Percentiles rank a stretch among this genome's conserved stretches.
Conservation (phyloP, 2,329 filamentous ascomycete species). For the Fusarium solani-melongenae region DNA sequence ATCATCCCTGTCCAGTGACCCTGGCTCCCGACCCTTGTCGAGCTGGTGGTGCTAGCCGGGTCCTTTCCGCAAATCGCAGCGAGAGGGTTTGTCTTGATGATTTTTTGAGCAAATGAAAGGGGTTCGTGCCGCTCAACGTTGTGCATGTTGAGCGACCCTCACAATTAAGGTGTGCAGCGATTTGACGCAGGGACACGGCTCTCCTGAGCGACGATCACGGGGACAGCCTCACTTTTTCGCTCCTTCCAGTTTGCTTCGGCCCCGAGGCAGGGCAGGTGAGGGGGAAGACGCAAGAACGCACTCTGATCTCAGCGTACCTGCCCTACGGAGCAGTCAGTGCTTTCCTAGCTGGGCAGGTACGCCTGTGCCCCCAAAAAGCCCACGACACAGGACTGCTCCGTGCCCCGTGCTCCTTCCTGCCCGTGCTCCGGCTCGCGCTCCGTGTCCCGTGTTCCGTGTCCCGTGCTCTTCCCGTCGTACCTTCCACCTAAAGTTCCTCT, state of each 20-base stretch:
- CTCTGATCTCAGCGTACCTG: conserved; percentile 7
- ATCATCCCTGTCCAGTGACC: conserved; percentile 9
- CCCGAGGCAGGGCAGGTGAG: conserved; percentile 4
- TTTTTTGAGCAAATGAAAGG: conserved; percentile 31
- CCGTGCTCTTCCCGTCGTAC: conserved; percentile 23
- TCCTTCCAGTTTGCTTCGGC: conserved; percentile 13
- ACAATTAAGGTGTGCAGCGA: background rate
- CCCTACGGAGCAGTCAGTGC: conserved; percentile 18
- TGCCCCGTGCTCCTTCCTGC: conserved; percentile 29
- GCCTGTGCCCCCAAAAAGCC: conserved; percentile 16
- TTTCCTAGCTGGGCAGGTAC: conserved; percentile 36
- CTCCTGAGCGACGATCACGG: background rate
- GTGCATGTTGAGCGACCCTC: conserved; percentile 15
- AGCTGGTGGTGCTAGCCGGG: conserved; percentile 23
- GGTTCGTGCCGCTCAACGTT: conserved; percentile 10
- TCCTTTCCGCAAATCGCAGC: conserved; percentile 35
- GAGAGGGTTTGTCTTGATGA: conserved; percentile 23
- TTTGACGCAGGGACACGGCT: conserved; percentile 19
- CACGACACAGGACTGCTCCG: conserved; percentile 3
- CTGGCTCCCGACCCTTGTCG: conserved; percentile 20
- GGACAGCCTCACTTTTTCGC: background rate
- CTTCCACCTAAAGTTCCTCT: conserved; percentile 29
- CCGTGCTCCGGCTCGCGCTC: conserved; percentile 34
- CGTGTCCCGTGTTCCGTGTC: conserved; percentile 27
- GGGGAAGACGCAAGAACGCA: background rate